These are phyloP conservation scores for Saccharomycopsis sp. DNA, from an alignment of 805 yeast species.

Conservation along the genomic window DNA sequence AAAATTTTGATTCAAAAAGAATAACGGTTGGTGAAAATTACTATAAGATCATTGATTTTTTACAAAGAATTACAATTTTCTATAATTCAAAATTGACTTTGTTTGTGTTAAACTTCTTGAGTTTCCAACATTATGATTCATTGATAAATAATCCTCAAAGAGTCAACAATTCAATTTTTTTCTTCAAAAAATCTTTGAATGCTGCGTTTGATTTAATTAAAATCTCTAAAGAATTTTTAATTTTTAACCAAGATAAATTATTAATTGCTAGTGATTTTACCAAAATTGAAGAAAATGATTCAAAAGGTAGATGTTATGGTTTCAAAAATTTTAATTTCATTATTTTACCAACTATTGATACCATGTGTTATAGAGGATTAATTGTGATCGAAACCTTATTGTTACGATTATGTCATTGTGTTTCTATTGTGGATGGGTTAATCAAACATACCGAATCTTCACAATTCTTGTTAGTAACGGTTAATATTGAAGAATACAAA, in stretches of 20 bases:
- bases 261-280: slow-evolving; percentile 1
- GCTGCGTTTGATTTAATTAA: slow-evolving; percentile 7
- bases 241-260: slow-evolving; percentile 6
- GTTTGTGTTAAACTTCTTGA: slow-evolving; percentile 3
- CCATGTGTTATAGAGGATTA: slow-evolving; percentile 8
- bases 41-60: slow-evolving; percentile 3
- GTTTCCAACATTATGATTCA: slow-evolving; percentile 9
- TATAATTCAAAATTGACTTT: slow-evolving; percentile 3
- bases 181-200: slow-evolving; percentile 6
- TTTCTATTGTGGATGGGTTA: slow-evolving; percentile 5
- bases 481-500: slow-evolving; percentile 9
- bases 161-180: slow-evolving; percentile 5
- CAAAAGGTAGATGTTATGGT: slow-evolving; percentile 3
- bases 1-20: too few species aligned
- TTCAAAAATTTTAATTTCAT: slow-evolving; percentile 14
- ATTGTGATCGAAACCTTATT: slow-evolving; percentile 5
- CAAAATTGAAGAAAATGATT: slow-evolving; percentile 3
- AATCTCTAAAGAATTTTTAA: slow-evolving; percentile 8
- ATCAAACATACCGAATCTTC: slow-evolving; percentile 2
- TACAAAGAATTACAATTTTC: slow-evolving; percentile 3
- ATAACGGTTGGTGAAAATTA: slow-evolving; percentile 7
- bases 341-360: slow-evolving; percentile 13
- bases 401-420: slow-evolving; percentile 8
- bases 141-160: slow-evolving; percentile 4
- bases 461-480: slow-evolving; percentile 7